These are phyloP conservation scores for Orobanche coerulescens DNA, from an alignment of 257 asterid species.

Conservation along the genomic window DNA sequence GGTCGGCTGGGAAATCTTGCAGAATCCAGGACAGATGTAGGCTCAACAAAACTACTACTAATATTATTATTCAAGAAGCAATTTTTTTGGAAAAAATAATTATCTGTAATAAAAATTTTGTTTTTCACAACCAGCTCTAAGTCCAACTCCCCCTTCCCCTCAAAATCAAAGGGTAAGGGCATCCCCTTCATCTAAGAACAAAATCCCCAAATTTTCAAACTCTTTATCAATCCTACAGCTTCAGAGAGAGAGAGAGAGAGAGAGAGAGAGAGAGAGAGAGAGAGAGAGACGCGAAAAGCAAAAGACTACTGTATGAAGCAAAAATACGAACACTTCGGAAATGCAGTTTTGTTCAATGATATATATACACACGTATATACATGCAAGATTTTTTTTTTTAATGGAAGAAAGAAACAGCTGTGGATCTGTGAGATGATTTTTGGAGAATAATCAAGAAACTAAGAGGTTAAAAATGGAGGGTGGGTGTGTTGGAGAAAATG, in stretches of 20 bases:
- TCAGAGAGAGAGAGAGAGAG: neutral
- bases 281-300: neutral
- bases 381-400: neutral
- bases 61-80: conserved; percentile 22
- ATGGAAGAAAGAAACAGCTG: neutral
- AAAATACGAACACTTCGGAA: conserved; percentile 4
- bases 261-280: neutral
- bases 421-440: neutral
- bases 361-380: conserved; percentile 14
- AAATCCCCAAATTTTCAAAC: conserved; percentile 23
- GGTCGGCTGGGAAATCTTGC: conserved; percentile 60
- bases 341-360: conserved; percentile 16
- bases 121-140: conserved; percentile 34
- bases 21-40: conserved; percentile 86
- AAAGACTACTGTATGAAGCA: conserved; percentile 6
- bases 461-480: conserved; percentile 16
- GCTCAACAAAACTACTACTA: conserved; percentile 36
- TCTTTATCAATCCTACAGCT: conserved; percentile 26
- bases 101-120: conserved; percentile 20
- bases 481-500: neutral
- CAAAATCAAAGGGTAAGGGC: conserved; percentile 93
- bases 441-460: neutral
- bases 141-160: conserved; percentile 82
- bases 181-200: conserved; percentile 71
- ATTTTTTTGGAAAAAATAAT: conserved; percentile 21